These are phyloP conservation scores for Bretziella fagacearum DNA, from an alignment of 2,329 filamentous ascomycete species.

Conservation along the genomic window DNA sequence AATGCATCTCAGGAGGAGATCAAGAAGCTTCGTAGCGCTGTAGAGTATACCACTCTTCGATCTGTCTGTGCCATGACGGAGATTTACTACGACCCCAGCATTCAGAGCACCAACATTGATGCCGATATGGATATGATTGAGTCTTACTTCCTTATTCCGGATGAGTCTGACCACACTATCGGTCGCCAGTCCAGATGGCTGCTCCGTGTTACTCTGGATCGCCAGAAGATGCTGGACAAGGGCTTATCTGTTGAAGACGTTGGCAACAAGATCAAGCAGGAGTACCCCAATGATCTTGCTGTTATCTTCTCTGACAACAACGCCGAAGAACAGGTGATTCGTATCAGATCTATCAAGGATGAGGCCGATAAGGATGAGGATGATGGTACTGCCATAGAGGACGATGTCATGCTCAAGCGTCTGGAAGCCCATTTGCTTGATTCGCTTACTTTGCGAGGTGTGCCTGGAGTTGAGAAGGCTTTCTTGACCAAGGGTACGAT, in stretches of 20 bases:
- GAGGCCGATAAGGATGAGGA: constrained; percentile 58
- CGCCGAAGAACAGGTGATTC: constrained; percentile 84
- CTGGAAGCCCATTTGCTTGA: constrained; percentile 85
- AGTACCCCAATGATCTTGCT: constrained; percentile 69
- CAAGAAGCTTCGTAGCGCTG: constrained; percentile 69
- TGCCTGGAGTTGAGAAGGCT: constrained; percentile 71
- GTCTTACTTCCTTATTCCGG: constrained; percentile 54
- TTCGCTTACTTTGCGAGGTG: constrained; percentile 77
- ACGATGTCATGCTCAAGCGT: constrained; percentile 84
- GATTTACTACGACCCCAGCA: constrained; percentile 92
- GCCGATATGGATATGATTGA: constrained; percentile 51
- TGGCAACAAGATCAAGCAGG: constrained; percentile 71
- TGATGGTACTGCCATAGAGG: constrained; percentile 55
- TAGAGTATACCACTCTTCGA: constrained; percentile 87
- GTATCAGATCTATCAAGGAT: constrained; percentile 62
- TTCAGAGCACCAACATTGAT: constrained; percentile 68
- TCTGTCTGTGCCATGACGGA: constrained; percentile 85
- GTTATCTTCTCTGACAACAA: constrained; percentile 98
- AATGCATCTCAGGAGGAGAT: constrained; percentile 59
- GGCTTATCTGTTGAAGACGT: constrained; percentile 83
- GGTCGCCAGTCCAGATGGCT: constrained; percentile 87
- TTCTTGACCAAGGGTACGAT: constrained; percentile 75
- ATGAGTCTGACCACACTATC: constrained; percentile 50
- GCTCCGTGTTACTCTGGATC: constrained; percentile 79
- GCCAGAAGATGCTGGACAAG: constrained; percentile 91